Conservation (phyloP, 768 basidiomycete species). For the Tricholoma bakamatsutake region DNA sequence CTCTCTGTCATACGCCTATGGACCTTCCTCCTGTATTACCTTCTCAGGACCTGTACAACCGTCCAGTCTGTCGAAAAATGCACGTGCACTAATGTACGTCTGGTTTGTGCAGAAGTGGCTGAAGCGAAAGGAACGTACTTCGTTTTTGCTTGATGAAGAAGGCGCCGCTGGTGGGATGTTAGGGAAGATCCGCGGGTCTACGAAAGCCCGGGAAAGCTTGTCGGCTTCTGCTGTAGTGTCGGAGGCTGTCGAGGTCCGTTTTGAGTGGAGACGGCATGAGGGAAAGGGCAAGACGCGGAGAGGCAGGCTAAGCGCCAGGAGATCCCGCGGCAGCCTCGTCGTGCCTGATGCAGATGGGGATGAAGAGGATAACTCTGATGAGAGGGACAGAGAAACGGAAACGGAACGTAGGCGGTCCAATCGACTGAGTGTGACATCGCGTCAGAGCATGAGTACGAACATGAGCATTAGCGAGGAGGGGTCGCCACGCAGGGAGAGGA, state of each 20-base stretch:
- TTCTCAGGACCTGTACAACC: conserved; percentile 5
- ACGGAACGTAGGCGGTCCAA: conserved; percentile 12
- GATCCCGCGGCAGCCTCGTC: not conserved
- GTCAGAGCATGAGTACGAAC: conserved; percentile 31
- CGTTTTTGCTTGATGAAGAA: conserved; percentile 15
- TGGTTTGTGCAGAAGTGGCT: conserved; percentile 77
- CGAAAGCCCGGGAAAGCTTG: conserved; percentile 4
- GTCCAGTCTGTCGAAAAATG: conserved; percentile 6
- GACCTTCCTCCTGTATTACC: conserved; percentile 17
- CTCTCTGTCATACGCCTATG: conserved; percentile 44
- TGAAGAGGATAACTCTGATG: conserved; percentile 26
- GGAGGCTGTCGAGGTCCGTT: conserved; percentile 59
- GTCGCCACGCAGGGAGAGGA: not conserved
- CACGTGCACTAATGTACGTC: conserved; percentile 46
- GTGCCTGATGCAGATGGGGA: conserved; percentile 30
- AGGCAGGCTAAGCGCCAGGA: conserved; percentile 12
- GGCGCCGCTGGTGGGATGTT: conserved; percentile 40
- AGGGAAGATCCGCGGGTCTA: conserved; percentile 19
- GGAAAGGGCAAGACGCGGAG: conserved; percentile 15
- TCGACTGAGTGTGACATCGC: conserved; percentile 36
- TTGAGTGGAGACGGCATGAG: conserved; percentile 67
- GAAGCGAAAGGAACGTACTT: conserved; percentile 37
- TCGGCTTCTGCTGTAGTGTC: conserved; percentile 14
- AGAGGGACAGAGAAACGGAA: conserved; percentile 23
- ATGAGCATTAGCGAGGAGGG: conserved; percentile 19